A percentile compares a stretch with the other conserved stretches of the same genome.
Evolutionary conservation across 306 rosid genomes (phyloP).

Genomic region (Pyrus communis): DNA sequence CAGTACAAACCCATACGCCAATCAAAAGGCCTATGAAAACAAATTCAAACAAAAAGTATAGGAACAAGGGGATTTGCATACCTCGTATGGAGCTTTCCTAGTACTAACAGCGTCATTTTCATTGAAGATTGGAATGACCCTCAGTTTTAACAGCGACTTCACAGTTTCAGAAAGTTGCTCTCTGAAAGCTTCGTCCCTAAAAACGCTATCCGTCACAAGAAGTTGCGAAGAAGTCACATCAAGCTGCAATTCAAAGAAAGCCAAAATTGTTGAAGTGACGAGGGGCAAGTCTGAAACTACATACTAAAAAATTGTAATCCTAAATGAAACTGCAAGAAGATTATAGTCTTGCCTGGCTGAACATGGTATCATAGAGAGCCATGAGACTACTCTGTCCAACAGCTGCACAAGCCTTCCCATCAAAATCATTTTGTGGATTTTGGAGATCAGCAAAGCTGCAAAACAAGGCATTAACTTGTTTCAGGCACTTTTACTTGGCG

Average conservation of each 20-base stretch:
- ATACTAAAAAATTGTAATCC: not conserved
- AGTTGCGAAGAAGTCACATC: constrained; percentile 92
- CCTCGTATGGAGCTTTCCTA: constrained; percentile 79
- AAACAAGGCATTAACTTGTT: not conserved
- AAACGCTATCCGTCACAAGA: constrained; percentile 78
- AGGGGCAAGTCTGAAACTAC: not conserved
- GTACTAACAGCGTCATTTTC: constrained; percentile 94
- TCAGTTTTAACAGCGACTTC: constrained; percentile 42
- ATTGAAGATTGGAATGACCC: constrained; percentile 82
- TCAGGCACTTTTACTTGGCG: not conserved
- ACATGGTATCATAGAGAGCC: constrained; percentile 93
- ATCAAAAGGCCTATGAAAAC: not conserved
- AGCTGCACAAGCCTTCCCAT: constrained; percentile 90
- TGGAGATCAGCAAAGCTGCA: constrained; percentile 85
- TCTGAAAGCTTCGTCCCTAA: constrained; percentile 59
- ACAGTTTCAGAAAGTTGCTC: constrained; percentile 75
- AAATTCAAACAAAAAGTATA: not conserved
- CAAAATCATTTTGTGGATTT: constrained; percentile 56
- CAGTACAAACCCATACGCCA: not conserved
- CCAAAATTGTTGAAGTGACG: not conserved
- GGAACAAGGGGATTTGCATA: constrained; percentile 16
- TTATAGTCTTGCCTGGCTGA: constrained; percentile 55
- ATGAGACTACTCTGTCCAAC: constrained; percentile 94
- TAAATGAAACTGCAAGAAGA: not conserved
- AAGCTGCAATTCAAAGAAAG: constrained; percentile 47